Evolutionary conservation across 83 land plant species (phyloP).

Genomic region (Diphasiastrum complanatum): DNA sequence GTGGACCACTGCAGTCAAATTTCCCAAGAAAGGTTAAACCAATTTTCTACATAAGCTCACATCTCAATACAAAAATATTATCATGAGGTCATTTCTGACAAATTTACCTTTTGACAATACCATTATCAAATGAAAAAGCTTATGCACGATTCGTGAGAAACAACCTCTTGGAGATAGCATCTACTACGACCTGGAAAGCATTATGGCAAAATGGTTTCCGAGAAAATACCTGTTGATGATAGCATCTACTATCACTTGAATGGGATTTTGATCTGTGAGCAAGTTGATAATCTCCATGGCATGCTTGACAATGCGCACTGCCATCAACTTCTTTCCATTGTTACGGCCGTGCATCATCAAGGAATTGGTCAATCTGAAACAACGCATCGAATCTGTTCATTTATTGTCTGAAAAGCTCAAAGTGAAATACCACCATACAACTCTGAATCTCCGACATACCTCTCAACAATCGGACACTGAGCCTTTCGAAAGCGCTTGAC

Average conservation of each 20-base stretch:
- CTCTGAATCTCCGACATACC: conserved; percentile 16
- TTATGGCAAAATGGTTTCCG: not conserved
- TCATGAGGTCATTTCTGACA: not conserved
- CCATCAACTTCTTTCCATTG: conserved; percentile 79
- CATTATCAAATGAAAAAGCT: not conserved
- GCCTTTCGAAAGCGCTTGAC: conserved; percentile 70
- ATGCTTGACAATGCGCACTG: conserved; percentile 64
- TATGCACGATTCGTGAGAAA: not conserved
- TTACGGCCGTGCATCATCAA: conserved; percentile 82
- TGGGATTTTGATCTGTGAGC: conserved; percentile 60
- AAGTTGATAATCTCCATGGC: conserved; percentile 77
- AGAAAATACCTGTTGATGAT: conserved; percentile 13
- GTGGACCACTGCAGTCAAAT: conserved; percentile 52
- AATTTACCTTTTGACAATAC: not conserved
- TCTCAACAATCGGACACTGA: conserved; percentile 72
- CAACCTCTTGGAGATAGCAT: conserved; percentile 59
- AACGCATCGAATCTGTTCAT: conserved; percentile 8
- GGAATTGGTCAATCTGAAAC: conserved; percentile 50
- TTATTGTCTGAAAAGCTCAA: too few species aligned
- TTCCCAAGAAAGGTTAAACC: not conserved
- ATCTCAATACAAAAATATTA: not conserved
- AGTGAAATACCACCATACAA: not conserved
- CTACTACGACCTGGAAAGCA: conserved; percentile 35
- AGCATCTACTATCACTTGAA: conserved; percentile 32
- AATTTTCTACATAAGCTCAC: not conserved